These are phyloP conservation scores for Epichloe typhina DNA, from an alignment of 2,329 filamentous ascomycete genomes.

Conservation along the genomic window DNA sequence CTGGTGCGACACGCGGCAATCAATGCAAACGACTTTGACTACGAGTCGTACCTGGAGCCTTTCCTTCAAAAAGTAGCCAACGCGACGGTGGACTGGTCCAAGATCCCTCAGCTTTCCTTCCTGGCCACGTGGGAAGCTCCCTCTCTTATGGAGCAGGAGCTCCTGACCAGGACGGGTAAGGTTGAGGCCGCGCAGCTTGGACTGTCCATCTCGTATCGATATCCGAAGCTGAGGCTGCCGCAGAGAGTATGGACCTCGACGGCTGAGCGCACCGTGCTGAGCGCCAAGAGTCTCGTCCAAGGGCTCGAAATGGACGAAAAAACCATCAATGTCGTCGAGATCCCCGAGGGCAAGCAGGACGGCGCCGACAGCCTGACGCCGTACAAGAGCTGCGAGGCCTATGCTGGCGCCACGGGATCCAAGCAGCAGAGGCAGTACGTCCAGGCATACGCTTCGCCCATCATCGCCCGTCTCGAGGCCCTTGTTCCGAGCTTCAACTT, in stretches of 20 bases:
- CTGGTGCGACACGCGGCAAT: slow-evolving; percentile 47
- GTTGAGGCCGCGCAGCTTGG: slow-evolving; percentile 48
- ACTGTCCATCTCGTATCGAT: slow-evolving; percentile 40
- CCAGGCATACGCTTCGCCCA: slow-evolving; percentile 44
- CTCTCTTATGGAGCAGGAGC: slow-evolving; percentile 43
- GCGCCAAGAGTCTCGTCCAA: slow-evolving; percentile 43
- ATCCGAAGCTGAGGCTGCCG: slow-evolving; percentile 39
- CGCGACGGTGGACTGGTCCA: slow-evolving; percentile 43
- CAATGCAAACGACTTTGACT: slow-evolving; percentile 47
- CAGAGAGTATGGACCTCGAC: slow-evolving; percentile 48
- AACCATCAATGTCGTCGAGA: slow-evolving; percentile 38
- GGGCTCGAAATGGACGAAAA: slow-evolving; percentile 41
- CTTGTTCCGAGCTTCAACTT: slow-evolving; percentile 48
- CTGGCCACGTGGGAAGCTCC: slow-evolving; percentile 43
- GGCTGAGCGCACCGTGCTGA: slow-evolving; percentile 46
- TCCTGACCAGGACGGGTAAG: slow-evolving; percentile 48
- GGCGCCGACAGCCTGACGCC: slow-evolving; percentile 50
- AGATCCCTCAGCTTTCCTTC: slow-evolving; percentile 42
- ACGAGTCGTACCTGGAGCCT: slow-evolving; percentile 41
- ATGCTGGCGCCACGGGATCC: slow-evolving; percentile 42
- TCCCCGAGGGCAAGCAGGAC: slow-evolving; percentile 42
- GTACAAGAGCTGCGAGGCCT: slow-evolving; percentile 51
- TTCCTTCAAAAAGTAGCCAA: slow-evolving; percentile 46
- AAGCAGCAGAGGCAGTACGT: slow-evolving; percentile 38
- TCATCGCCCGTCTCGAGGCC: slow-evolving; percentile 41